Percentiles rank a stretch among this genome's conserved stretches.
These are phyloP conservation scores for Hyparrhenia diplandra DNA, from an alignment of 176 grass and related monocot species.

Conservation along the genomic window DNA sequence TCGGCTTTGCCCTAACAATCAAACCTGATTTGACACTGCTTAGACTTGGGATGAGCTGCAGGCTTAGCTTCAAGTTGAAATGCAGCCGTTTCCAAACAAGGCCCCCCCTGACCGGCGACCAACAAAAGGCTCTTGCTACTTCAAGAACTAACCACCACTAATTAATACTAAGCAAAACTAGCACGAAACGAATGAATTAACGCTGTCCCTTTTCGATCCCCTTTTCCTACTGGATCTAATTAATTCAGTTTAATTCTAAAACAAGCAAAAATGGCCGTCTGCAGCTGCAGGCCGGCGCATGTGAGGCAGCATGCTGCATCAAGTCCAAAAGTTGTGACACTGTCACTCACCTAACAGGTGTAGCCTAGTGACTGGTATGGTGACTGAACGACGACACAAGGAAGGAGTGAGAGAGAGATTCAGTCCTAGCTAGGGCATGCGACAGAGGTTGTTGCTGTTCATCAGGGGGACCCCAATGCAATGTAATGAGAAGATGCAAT, in stretches of 20 bases:
- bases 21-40: not conserved
- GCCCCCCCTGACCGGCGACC: not conserved
- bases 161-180: not conserved
- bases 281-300: slow-evolving; percentile 10
- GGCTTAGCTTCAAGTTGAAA: not conserved
- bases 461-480: not conserved
- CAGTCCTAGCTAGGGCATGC: too few species aligned
- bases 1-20: not conserved
- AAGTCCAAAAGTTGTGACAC: slow-evolving; percentile 41
- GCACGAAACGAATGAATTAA: not conserved
- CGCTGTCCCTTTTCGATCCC: too few species aligned
- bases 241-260: not conserved
- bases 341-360: not conserved
- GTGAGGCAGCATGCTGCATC: slow-evolving; percentile 41
- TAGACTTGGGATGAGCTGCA: not conserved
- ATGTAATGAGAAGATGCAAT: not conserved
- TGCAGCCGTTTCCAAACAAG: not conserved
- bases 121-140: not conserved
- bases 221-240: too few species aligned
- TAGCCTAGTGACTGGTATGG: not conserved
- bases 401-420: too few species aligned
- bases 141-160: not conserved
- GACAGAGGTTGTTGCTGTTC: not conserved
- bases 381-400: too few species aligned
- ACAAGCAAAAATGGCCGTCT: not conserved